These are phyloP conservation scores for Tardiomyces blankii DNA, from an alignment of 1,139 yeast genomes.

Conservation along the genomic window DNA sequence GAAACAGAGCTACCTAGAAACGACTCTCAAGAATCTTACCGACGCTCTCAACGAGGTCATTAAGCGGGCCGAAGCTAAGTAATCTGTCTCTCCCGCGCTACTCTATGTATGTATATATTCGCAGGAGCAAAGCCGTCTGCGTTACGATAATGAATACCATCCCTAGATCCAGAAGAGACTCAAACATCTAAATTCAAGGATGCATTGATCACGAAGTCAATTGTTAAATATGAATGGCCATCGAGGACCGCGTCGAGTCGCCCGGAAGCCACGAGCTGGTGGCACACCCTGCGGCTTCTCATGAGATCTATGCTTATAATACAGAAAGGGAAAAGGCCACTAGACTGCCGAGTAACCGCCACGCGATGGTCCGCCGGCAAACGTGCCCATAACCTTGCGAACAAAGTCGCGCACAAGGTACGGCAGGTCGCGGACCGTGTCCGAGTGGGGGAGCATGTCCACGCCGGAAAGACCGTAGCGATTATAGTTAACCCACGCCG, in stretches of 20 bases:
- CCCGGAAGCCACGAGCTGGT: too few species aligned
- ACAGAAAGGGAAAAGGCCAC: constrained; percentile 4
- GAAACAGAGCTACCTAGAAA: constrained; percentile 61
- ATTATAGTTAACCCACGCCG: constrained; percentile 58
- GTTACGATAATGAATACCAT: too few species aligned
- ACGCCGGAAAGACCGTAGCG: constrained; percentile 29
- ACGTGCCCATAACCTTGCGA: constrained; percentile 56
- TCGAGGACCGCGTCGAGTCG: too few species aligned
- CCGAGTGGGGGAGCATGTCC: constrained; percentile 35
- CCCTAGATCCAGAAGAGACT: too few species aligned
- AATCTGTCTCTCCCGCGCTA: too few species aligned
- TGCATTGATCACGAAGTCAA: too few species aligned
- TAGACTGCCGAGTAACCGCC: constrained; percentile 91
- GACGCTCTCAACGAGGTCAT: constrained; percentile 46
- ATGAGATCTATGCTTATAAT: not conserved
- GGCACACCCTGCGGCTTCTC: too few species aligned
- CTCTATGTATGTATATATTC: too few species aligned
- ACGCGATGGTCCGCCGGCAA: constrained; percentile 64
- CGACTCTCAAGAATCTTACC: constrained; percentile 66
- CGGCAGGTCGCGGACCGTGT: constrained; percentile 56
- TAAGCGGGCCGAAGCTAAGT: not conserved
- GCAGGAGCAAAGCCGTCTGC: too few species aligned
- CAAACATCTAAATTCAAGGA: too few species aligned
- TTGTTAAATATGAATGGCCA: too few species aligned
- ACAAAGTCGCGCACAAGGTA: constrained; percentile 70